Conservation (phyloP, 202 grass and related monocot species). For the Eragrostis tef region DNA sequence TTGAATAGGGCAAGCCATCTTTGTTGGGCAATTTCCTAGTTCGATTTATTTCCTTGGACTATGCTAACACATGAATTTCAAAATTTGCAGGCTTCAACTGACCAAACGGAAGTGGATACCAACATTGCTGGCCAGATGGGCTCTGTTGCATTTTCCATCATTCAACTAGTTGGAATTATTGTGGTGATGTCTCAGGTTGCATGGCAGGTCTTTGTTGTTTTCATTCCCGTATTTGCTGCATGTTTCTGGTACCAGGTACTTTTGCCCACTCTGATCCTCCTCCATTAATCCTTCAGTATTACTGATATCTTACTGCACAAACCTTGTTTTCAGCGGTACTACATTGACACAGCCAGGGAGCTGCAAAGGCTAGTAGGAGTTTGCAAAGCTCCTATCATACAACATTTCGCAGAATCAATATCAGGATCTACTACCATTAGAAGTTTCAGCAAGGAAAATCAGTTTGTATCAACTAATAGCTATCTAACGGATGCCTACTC, state of each 20-base stretch:
- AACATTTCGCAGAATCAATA: background rate
- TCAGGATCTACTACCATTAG: conserved; percentile 1
- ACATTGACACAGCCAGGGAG: background rate
- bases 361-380: background rate
- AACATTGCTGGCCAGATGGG: conserved; percentile 65
- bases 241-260: conserved; percentile 90
- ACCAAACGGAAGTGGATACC: conserved; percentile 83
- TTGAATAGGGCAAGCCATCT: background rate
- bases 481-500: background rate
- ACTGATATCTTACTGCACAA: background rate
- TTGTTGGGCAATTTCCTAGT: too few relatives aligned
- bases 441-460: background rate
- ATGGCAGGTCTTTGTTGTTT: conserved; percentile 92
- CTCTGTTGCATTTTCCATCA: conserved; percentile 62
- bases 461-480: background rate
- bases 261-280: conserved; percentile 16
- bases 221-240: conserved; percentile 68
- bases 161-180: conserved; percentile 81
- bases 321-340: background rate
- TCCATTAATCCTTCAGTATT: background rate
- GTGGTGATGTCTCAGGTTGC: conserved; percentile 89
- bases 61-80: background rate
- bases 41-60: background rate
- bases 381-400: background rate
- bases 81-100: conserved; percentile 70